Conservation (phyloP, 2,329 filamentous ascomycete species). For the Talaromyces sp. region DNA sequence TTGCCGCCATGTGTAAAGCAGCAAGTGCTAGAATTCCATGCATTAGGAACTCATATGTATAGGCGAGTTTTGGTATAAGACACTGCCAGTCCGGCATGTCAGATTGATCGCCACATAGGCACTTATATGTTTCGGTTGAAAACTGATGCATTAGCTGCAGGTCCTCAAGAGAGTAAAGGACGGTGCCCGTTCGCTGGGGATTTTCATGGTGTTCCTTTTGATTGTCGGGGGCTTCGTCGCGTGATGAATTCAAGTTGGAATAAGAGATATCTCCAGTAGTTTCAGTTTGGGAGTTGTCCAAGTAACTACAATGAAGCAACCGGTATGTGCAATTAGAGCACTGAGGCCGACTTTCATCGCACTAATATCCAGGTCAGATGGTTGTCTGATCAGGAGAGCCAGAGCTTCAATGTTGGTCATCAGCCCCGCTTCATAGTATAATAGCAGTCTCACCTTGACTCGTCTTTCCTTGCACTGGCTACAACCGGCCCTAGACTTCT, state of each 20-base stretch:
- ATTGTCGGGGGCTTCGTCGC: no score
- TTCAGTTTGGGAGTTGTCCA: not conserved
- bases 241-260: no score
- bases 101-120: slow-evolving; percentile 33
- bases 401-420: no score
- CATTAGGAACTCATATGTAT: slow-evolving; percentile 39
- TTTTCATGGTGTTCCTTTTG: no score
- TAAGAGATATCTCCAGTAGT: no score
- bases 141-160: slow-evolving; percentile 56
- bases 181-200: no score
- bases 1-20: slow-evolving; percentile 41
- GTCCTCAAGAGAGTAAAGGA: slow-evolving; percentile 29
- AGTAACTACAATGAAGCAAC: not conserved
- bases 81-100: slow-evolving; percentile 36
- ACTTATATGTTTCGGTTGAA: slow-evolving; percentile 48
- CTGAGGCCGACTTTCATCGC: slow-evolving; percentile 5
- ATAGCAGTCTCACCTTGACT: no score
- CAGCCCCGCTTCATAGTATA: no score
- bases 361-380: not conserved
- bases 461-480: no score
- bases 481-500: no score
- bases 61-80: slow-evolving; percentile 35
- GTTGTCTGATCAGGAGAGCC: not conserved
- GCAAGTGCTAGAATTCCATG: slow-evolving; percentile 41
- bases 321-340: slow-evolving; percentile 7